A percentile compares a stretch with the other conserved stretches of the same genome.
These are phyloP conservation scores for Neonectria sp. DNA, from an alignment of 2,329 filamentous ascomycete genomes.

Conservation along the genomic window DNA sequence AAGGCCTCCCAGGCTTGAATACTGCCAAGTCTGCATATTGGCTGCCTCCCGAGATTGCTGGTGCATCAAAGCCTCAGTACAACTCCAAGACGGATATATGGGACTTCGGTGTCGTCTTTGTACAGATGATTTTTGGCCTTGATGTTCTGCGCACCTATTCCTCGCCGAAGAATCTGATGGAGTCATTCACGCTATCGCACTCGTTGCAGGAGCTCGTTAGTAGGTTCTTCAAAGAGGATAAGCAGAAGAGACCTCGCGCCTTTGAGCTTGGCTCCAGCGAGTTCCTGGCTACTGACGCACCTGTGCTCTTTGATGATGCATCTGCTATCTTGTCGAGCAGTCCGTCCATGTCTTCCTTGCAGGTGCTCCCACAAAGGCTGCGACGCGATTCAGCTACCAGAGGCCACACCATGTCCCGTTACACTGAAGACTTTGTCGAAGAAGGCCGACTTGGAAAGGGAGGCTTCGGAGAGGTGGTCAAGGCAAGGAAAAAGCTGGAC, in stretches of 20 bases:
- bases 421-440: constrained; percentile 91
- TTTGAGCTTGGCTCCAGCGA: constrained; percentile 79
- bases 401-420: constrained; percentile 75
- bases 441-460: constrained; percentile 91
- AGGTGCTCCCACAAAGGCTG: constrained; percentile 62
- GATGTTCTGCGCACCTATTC: constrained; percentile 83
- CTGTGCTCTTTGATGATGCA: constrained; percentile 66
- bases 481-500: constrained; percentile 94
- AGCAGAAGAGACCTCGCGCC: constrained; percentile 86
- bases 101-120: constrained; percentile 91
- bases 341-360: constrained; percentile 60
- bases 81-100: constrained; percentile 91
- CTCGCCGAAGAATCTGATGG: constrained; percentile 82
- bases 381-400: constrained; percentile 75
- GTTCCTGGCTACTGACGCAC: constrained; percentile 76
- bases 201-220: constrained; percentile 84
- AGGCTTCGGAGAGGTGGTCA: constrained; percentile 96
- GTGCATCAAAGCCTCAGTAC: constrained; percentile 73
- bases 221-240: constrained; percentile 88
- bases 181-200: constrained; percentile 79
- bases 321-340: constrained; percentile 57
- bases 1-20: constrained; percentile 66
- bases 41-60: constrained; percentile 83
- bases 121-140: constrained; percentile 95
- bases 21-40: constrained; percentile 85